Evolutionary conservation across 176 grass and related monocot genomes (phyloP).

Genomic region (Oryza coarctata): DNA sequence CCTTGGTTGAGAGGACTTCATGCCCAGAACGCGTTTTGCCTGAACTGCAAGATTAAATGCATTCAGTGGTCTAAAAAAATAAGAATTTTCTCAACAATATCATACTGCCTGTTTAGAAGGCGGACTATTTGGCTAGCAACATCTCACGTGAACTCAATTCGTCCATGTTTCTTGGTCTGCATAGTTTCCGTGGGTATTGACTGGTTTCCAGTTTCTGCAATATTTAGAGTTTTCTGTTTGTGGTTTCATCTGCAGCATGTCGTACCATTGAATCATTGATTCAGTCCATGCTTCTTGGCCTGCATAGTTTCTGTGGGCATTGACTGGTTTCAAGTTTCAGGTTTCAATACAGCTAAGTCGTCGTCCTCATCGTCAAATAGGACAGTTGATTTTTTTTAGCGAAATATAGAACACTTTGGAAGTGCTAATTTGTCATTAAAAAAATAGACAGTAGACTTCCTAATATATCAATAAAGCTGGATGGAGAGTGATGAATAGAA

Average conservation of each 20-base stretch:
- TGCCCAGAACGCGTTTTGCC: background rate
- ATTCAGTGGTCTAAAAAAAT: background rate
- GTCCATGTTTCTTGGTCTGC: background rate
- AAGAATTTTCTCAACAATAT: slow-evolving; percentile 23
- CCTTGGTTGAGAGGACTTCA: background rate
- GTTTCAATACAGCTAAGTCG: background rate
- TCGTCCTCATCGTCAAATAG: background rate
- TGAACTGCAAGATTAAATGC: background rate
- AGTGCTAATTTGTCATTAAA: too few species aligned
- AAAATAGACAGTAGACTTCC: too few species aligned
- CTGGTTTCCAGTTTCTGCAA: background rate
- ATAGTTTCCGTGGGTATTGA: background rate
- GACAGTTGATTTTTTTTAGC: background rate
- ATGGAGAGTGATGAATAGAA: too few species aligned
- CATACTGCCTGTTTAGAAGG: background rate
- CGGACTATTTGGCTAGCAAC: background rate
- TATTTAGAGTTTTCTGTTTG: background rate
- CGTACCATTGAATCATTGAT: background rate
- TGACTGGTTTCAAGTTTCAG: background rate
- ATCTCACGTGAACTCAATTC: slow-evolving; percentile 21
- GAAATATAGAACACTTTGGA: too few species aligned
- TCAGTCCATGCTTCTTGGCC: background rate
- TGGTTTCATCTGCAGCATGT: background rate
- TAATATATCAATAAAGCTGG: too few species aligned
- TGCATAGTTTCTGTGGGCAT: background rate